Conservation (phyloP, 2,329 filamentous ascomycete genomes). For the Fusarium sp. region DNA sequence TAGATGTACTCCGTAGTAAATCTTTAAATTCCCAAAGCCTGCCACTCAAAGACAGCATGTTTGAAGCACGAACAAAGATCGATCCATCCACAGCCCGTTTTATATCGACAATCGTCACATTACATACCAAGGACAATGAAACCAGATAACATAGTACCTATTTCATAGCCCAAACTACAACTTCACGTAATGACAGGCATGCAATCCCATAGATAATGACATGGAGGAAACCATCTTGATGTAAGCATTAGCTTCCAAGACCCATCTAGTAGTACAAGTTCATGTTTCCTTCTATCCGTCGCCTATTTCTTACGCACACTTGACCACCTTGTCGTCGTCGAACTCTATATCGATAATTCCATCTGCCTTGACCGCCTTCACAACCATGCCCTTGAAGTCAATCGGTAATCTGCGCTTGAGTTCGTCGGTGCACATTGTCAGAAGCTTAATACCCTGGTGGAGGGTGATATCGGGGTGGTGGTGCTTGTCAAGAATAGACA, state of each 20-base stretch:
- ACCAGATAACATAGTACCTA: neutral
- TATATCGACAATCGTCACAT: neutral
- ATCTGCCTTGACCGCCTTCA: slow-evolving; percentile 96
- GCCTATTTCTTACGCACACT: slow-evolving; percentile 63
- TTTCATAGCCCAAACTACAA: neutral
- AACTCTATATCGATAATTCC: slow-evolving; percentile 88
- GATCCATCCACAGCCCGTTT: neutral
- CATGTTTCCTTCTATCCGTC: slow-evolving; percentile 43
- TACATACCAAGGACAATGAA: neutral
- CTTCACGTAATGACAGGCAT: neutral
- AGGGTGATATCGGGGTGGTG: slow-evolving; percentile 94
- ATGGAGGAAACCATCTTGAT: slow-evolving; percentile 46
- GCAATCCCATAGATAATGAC: neutral
- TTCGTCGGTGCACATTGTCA: slow-evolving; percentile 96
- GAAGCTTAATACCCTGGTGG: slow-evolving; percentile 89
- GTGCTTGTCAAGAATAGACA: slow-evolving; percentile 98
- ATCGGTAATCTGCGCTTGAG: slow-evolving; percentile 96
- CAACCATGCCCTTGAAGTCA: slow-evolving; percentile 96
- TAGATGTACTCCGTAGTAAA: neutral
- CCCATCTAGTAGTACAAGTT: slow-evolving; percentile 56
- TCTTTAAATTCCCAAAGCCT: neutral
- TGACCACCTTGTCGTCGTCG: slow-evolving; percentile 82
- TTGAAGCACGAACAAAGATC: neutral
- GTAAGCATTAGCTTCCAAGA: slow-evolving; percentile 43
- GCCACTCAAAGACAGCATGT: neutral